Percentiles rank a stretch among this genome's conserved stretches.
Evolutionary conservation across 257 asterid species (phyloP).

Genomic region (Lithospermum erythrorhizon): DNA sequence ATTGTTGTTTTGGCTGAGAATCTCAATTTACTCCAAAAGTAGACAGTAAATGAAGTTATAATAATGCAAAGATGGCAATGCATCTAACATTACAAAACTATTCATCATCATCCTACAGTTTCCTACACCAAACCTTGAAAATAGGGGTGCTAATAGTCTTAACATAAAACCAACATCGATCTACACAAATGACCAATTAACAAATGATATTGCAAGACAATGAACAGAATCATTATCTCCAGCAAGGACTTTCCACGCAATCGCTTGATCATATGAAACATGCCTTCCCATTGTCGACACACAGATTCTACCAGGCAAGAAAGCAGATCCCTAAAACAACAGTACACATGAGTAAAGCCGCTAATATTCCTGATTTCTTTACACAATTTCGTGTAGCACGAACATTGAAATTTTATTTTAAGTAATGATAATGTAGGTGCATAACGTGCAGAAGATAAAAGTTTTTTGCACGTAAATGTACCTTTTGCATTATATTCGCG

Average conservation of each 20-base stretch:
- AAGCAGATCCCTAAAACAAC: constrained; percentile 50
- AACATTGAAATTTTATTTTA: too few relatives aligned
- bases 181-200: constrained; percentile 90
- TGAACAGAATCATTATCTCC: constrained; percentile 60
- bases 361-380: too few relatives aligned
- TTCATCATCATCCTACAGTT: constrained; percentile 13
- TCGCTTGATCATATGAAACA: constrained; percentile 76
- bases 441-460: background rate
- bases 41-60: constrained; percentile 10
- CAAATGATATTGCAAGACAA: constrained; percentile 83
- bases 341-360: too few relatives aligned
- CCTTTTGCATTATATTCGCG: constrained; percentile 92
- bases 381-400: too few relatives aligned
- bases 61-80: constrained; percentile 13
- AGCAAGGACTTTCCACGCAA: constrained; percentile 86
- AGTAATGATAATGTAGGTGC: background rate
- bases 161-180: background rate
- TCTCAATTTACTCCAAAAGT: background rate
- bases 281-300: constrained; percentile 97
- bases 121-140: background rate
- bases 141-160: background rate
- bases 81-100: constrained; percentile 27
- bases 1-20: too few relatives aligned
- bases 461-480: constrained; percentile 7
- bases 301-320: constrained; percentile 83